These are phyloP conservation scores for Selenicereus undatus DNA, from an alignment of 148 eudicot species.

Conservation along the genomic window DNA sequence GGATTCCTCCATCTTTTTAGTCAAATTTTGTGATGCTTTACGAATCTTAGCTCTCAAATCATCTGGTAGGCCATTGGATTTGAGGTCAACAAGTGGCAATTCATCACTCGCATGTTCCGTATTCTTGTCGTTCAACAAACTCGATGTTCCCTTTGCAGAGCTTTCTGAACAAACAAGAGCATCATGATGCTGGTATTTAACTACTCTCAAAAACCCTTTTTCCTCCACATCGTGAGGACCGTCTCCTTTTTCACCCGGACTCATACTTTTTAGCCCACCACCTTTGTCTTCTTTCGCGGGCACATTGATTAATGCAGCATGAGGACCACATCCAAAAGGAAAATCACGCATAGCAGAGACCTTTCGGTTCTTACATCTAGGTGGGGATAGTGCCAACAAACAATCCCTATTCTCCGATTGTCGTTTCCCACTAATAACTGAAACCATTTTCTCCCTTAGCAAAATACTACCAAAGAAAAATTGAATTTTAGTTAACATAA, in stretches of 20 bases:
- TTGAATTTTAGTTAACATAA: slow-evolving; percentile 6
- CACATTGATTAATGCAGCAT: slow-evolving; percentile 18
- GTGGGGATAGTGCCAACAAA: slow-evolving; percentile 22
- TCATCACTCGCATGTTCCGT: slow-evolving; percentile 14
- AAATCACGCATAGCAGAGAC: slow-evolving; percentile 59
- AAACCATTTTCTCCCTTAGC: slow-evolving; percentile 30
- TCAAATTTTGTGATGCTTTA: slow-evolving; percentile 4
- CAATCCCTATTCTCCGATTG: slow-evolving; percentile 34
- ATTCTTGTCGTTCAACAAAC: background rate
- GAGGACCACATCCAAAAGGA: slow-evolving; percentile 76
- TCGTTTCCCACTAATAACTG: slow-evolving; percentile 31
- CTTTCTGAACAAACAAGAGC: slow-evolving; percentile 6
- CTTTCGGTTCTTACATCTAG: slow-evolving; percentile 52
- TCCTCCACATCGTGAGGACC: slow-evolving; percentile 23
- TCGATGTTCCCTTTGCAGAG: slow-evolving; percentile 1
- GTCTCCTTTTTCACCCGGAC: slow-evolving; percentile 6
- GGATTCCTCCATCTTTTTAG: slow-evolving; percentile 9
- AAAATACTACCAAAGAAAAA: slow-evolving; percentile 11
- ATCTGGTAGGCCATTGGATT: background rate
- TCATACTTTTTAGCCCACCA: slow-evolving; percentile 5
- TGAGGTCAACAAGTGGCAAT: background rate
- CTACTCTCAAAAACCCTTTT: slow-evolving; percentile 14
- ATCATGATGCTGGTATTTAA: slow-evolving; percentile 19
- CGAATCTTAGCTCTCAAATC: slow-evolving; percentile 1
- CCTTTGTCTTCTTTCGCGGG: slow-evolving; percentile 17